Evolutionary conservation across 352 stramenopile species (phyloP).

Genomic region (Globisporangium acanthophoron): DNA sequence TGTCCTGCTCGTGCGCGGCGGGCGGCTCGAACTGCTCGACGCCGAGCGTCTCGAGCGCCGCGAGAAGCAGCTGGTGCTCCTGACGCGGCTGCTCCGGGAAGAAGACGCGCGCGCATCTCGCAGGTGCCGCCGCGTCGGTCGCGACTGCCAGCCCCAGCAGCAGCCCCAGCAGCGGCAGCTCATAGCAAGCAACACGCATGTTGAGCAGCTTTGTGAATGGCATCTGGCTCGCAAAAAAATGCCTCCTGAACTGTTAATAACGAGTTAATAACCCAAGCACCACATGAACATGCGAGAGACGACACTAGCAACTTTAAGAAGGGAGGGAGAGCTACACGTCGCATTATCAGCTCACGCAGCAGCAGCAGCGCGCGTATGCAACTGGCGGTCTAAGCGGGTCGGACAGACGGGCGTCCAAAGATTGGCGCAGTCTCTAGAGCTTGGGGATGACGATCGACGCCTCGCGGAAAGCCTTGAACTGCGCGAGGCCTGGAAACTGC

Average conservation of each 20-base stretch:
- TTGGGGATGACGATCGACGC: slow-evolving; percentile 67
- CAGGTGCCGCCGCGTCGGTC: background rate
- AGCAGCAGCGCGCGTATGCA: background rate
- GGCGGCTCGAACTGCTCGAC: slow-evolving; percentile 40
- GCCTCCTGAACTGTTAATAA: too few relatives aligned
- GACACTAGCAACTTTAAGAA: background rate
- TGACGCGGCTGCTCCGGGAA: slow-evolving; percentile 33
- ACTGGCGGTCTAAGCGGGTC: background rate
- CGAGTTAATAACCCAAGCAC: too few relatives aligned
- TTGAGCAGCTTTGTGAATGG: too few relatives aligned
- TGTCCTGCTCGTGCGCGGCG: slow-evolving; percentile 11
- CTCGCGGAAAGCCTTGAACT: slow-evolving; percentile 78
- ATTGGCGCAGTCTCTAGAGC: slow-evolving; percentile 19
- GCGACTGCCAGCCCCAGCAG: slow-evolving; percentile 1
- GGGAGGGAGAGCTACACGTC: background rate
- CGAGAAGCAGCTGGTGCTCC: slow-evolving; percentile 35
- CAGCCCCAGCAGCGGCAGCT: background rate
- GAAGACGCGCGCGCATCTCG: slow-evolving; percentile 32
- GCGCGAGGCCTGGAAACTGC: slow-evolving; percentile 85
- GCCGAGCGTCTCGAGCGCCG: slow-evolving; percentile 46
- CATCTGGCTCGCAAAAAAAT: too few relatives aligned
- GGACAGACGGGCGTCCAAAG: slow-evolving; percentile 2
- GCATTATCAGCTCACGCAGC: background rate
- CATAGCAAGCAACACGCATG: too few relatives aligned
- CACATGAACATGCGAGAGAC: background rate